Conservation (phyloP, 164 flowering plant species). For the Nymphaea colorata region DNA sequence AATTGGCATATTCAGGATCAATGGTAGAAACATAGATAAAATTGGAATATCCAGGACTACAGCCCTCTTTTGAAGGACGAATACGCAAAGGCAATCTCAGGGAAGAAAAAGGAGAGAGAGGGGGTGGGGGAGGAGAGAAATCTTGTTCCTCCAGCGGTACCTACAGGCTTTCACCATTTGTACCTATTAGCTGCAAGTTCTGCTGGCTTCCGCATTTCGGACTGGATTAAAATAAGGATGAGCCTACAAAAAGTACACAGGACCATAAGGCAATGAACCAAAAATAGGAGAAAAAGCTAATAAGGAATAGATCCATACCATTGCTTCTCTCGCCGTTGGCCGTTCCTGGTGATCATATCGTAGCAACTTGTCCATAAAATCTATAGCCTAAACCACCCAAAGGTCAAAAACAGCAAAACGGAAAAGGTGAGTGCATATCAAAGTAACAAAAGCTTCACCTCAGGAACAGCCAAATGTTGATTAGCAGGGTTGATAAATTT, state of each 20-base stretch:
- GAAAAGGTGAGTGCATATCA: neutral
- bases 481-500: slow-evolving; percentile 76
- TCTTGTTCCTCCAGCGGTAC: neutral
- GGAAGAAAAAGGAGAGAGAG: too few relatives aligned
- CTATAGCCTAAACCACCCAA: slow-evolving; percentile 47
- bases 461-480: slow-evolving; percentile 90
- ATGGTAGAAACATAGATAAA: neutral
- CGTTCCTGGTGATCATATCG: slow-evolving; percentile 98
- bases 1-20: neutral
- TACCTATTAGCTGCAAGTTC: slow-evolving; percentile 31
- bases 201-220: slow-evolving; percentile 78
- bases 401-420: neutral
- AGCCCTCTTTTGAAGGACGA: neutral
- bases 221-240: slow-evolving; percentile 84
- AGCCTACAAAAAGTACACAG: slow-evolving; percentile 40
- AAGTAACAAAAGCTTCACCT: slow-evolving; percentile 27
- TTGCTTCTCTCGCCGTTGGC: slow-evolving; percentile 98
- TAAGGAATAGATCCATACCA: slow-evolving; percentile 31
- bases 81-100: too few relatives aligned
- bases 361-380: slow-evolving; percentile 87
- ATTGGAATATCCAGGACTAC: neutral
- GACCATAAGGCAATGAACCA: neutral
- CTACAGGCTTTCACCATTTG: neutral
- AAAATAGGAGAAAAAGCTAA: neutral
- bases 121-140: neutral